phyloP scores from a whole-genome alignment of 208 protist species.

The Spongospora subterranea region DNA sequence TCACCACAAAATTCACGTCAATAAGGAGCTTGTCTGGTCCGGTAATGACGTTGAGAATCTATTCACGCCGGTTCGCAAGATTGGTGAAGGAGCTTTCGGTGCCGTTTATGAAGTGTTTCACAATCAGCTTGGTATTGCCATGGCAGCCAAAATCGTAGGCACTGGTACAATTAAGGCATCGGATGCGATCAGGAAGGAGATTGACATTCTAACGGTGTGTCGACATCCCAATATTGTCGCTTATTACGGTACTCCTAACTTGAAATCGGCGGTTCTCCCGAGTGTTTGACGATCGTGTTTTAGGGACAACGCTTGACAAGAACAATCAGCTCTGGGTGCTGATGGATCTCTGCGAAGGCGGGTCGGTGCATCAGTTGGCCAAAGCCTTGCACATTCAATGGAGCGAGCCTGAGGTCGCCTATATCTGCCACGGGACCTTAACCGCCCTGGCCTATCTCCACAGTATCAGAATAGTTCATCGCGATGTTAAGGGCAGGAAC shows the following conservation, averaged over 20 bases:
- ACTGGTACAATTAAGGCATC: neutral
- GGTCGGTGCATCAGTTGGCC: conserved; percentile 57
- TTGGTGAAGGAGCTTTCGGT: conserved; percentile 49
- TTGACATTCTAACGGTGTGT: conserved; percentile 59
- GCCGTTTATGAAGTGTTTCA: conserved; percentile 48
- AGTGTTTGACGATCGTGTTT: no score
- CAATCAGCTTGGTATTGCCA: neutral
- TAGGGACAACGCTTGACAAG: conserved; percentile 42
- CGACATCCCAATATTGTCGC: conserved; percentile 46
- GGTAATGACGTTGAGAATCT: neutral
- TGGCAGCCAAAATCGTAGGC: conserved; percentile 30
- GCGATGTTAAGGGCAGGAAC: conserved; percentile 69
- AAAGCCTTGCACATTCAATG: neutral
- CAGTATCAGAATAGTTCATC: conserved; percentile 57
- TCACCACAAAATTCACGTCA: conserved; percentile 50
- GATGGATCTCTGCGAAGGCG: conserved; percentile 63
- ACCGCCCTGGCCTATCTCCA: conserved; percentile 58
- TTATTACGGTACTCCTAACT: conserved; percentile 49
- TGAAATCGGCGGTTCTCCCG: no score
- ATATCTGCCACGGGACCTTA: conserved; percentile 57
- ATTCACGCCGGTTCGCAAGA: conserved; percentile 25
- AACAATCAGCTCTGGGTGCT: conserved; percentile 38
- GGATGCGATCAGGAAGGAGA: conserved; percentile 60
- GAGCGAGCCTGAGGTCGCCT: conserved; percentile 50
- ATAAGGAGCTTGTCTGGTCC: conserved; percentile 16